phyloP scores from a whole-genome alignment of 257 asterid species.

The Echium plantagineum region DNA sequence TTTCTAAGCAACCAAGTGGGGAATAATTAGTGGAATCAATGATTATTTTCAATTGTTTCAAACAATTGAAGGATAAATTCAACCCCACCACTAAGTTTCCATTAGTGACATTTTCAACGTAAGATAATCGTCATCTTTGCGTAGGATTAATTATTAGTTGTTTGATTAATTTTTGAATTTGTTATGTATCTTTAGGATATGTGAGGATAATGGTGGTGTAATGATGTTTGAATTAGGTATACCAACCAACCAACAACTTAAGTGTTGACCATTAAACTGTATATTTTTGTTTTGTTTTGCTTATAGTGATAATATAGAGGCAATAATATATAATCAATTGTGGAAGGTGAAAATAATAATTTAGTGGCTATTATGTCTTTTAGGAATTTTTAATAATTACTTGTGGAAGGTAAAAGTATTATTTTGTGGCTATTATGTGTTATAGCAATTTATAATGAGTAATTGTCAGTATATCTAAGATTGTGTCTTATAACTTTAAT shows the following conservation, averaged over 20 bases:
- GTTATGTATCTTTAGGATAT: not conserved
- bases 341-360: no score
- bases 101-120: not conserved
- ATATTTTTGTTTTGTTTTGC: no score
- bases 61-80: not conserved
- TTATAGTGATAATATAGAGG: no score
- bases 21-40: not conserved
- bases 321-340: no score
- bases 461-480: no score
- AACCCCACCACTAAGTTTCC: not conserved
- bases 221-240: not conserved
- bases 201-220: not conserved
- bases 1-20: not conserved
- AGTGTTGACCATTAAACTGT: not conserved
- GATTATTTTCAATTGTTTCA: not conserved
- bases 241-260: not conserved
- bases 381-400: no score
- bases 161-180: not conserved
- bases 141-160: not conserved
- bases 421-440: no score
- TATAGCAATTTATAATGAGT: no score
- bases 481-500: no score
- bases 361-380: no score
- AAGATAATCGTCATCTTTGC: not conserved
- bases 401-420: no score